Evolutionary conservation across 805 yeast genomes (phyloP).

Genomic region (Candida coquimbonensis): DNA sequence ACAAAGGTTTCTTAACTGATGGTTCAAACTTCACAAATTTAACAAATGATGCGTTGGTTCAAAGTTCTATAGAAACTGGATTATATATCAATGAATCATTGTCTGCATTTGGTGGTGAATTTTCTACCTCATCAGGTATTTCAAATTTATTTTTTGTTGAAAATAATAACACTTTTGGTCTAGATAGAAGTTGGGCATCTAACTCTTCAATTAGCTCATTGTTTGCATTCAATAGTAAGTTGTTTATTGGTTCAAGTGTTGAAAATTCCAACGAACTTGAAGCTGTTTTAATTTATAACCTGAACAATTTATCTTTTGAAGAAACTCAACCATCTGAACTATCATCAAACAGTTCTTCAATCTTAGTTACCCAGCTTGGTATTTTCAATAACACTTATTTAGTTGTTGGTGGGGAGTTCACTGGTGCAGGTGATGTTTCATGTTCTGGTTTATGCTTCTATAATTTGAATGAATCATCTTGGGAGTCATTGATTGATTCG

Average conservation of each 20-base stretch:
- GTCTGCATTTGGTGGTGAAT: conserved; percentile 55
- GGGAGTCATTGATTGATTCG: conserved; percentile 37
- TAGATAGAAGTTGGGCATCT: conserved; percentile 24
- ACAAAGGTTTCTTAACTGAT: conserved; percentile 13
- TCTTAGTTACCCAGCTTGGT: conserved; percentile 33
- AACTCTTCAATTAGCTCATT: conserved; percentile 14
- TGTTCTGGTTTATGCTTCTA: conserved; percentile 67
- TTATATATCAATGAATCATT: conserved; percentile 39
- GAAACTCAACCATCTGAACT: conserved; percentile 11
- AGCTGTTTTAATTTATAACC: conserved; percentile 42
- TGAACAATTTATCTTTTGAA: conserved; percentile 26
- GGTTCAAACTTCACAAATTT: conserved; percentile 15
- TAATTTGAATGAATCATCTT: conserved; percentile 44
- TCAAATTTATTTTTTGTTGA: conserved; percentile 22
- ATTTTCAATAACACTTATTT: conserved; percentile 32
- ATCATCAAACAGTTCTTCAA: conserved; percentile 20
- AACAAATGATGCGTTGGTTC: conserved; percentile 8
- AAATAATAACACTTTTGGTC: conserved; percentile 20
- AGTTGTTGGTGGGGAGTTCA: conserved; percentile 71
- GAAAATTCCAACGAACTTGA: conserved; percentile 19
- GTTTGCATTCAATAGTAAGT: conserved; percentile 12
- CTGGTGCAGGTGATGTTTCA: conserved; percentile 43
- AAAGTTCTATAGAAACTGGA: conserved; percentile 28
- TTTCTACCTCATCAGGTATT: conserved; percentile 25
- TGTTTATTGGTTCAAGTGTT: conserved; percentile 43